phyloP scores from a whole-genome alignment of 2,329 filamentous ascomycete species.

The Ambrosiella beaveri region DNA sequence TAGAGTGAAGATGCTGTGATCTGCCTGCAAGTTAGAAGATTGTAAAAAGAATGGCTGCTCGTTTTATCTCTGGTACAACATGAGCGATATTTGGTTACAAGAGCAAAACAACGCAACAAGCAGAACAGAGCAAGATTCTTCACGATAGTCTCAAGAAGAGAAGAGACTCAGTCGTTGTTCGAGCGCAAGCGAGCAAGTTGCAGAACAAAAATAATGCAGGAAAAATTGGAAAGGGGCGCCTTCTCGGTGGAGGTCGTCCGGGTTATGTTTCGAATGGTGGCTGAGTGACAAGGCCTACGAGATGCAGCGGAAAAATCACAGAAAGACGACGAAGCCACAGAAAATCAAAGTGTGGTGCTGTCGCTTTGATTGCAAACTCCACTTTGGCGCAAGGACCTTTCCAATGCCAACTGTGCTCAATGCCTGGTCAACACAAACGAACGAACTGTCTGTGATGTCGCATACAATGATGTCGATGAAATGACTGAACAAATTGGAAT shows the following conservation, averaged over 20 bases:
- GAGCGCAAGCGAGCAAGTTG: slow-evolving; percentile 2
- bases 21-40: neutral
- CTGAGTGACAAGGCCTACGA: slow-evolving; percentile 11
- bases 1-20: neutral
- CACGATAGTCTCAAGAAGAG: slow-evolving; percentile 6
- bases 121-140: slow-evolving; percentile 5
- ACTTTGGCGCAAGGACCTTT: neutral
- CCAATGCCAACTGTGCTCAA: neutral
- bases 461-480: neutral
- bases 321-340: neutral
- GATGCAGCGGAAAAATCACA: neutral
- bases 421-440: neutral
- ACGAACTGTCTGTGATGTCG: neutral
- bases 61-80: neutral
- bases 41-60: slow-evolving; percentile 10
- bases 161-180: slow-evolving; percentile 4
- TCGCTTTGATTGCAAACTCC: neutral
- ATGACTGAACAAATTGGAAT: no score
- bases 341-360: neutral
- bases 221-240: slow-evolving; percentile 14
- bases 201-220: slow-evolving; percentile 10
- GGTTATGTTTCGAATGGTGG: slow-evolving; percentile 10
- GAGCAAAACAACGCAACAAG: neutral
- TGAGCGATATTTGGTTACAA: slow-evolving; percentile 8
- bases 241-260: slow-evolving; percentile 4